Evolutionary conservation across 768 basidiomycete genomes (phyloP), one percentile per base, ranked within the genome.

Genomic region (Myochromella boudieri): DNA sequence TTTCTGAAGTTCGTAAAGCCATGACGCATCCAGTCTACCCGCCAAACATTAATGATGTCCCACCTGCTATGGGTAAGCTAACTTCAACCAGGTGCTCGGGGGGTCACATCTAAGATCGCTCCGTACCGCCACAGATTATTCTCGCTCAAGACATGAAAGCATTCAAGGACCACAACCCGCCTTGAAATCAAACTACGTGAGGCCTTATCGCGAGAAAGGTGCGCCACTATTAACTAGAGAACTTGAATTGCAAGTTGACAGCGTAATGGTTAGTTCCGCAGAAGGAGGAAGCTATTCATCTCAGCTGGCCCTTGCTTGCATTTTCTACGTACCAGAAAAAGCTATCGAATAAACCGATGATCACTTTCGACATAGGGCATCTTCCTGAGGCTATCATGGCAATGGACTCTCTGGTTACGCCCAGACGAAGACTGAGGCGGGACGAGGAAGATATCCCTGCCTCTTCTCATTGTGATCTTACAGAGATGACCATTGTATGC

Each of bases 401-500:
- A n/a, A 32, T 27, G 47, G 52, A 4, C 39, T 54, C 28, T 46
- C 45, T 10, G 29, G 46, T 17, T n/a, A 46, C 18, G 31, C 31
- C 11, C 42, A 2, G 1, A 21, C 31, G 15, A 40, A 14, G 61
- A 18, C 58, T 73, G 46, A 61, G 71, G 14, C 57, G 66, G 8
- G 63, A 65, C 28, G 75, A 78, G 28, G 61, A 69, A 31, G 57
- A 68, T 53, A 68, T 75, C 54, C 60, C 71, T 6, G 76, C 74
- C 1, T 75, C 70, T 0, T 68, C 63, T 8, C 70, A 76, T 27
- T 70, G 64, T 21, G 56, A 56, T 27, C 47, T 80, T 44, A 71
- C 68, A 3, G 72, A 79, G 46, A 81, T 83, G 71, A 60, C 65
- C 48, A 76, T 84, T 57, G 51, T 63, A 15, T 76, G 77, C 50